Evolutionary conservation across 176 grass and related monocot species (phyloP).

Genomic region (Rhipidocladum racemiflorum): DNA sequence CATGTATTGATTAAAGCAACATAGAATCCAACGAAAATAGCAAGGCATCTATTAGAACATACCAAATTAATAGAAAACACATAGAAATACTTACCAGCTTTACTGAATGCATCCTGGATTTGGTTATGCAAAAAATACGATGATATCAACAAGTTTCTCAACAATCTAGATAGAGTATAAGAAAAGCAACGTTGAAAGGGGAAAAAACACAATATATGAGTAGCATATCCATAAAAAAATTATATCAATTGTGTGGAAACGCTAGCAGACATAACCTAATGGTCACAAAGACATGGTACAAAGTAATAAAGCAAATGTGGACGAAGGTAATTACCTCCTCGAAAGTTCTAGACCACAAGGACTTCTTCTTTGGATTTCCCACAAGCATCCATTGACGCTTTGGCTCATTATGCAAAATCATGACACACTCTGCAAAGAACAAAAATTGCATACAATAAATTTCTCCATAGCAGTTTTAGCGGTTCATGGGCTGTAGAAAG

Average conservation of each 20-base stretch:
- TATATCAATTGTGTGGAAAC: not conserved
- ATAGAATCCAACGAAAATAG: no score
- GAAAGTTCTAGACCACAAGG: constrained; percentile 79
- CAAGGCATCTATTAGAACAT: no score
- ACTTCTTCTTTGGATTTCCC: constrained; percentile 86
- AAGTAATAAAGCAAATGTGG: constrained; percentile 8
- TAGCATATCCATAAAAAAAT: not conserved
- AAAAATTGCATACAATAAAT: not conserved
- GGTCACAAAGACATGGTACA: not conserved
- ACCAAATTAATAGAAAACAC: no score
- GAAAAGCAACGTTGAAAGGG: not conserved
- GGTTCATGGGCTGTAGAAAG: not conserved
- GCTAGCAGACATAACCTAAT: not conserved
- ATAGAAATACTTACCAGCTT: constrained; percentile 43
- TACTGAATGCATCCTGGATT: constrained; percentile 58
- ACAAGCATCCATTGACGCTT: constrained; percentile 90
- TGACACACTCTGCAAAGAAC: constrained; percentile 58
- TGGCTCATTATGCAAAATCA: constrained; percentile 85
- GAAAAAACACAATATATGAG: not conserved
- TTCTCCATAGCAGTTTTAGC: not conserved
- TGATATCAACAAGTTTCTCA: constrained; percentile 91
- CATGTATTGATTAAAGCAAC: no score
- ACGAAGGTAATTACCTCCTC: constrained; percentile 63
- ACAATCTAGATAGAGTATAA: constrained; percentile 60
- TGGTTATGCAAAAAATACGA: constrained; percentile 79